Evolutionary conservation across 176 grass and related monocot genomes (phyloP).

Genomic region (Rhynchospora tenuis): DNA sequence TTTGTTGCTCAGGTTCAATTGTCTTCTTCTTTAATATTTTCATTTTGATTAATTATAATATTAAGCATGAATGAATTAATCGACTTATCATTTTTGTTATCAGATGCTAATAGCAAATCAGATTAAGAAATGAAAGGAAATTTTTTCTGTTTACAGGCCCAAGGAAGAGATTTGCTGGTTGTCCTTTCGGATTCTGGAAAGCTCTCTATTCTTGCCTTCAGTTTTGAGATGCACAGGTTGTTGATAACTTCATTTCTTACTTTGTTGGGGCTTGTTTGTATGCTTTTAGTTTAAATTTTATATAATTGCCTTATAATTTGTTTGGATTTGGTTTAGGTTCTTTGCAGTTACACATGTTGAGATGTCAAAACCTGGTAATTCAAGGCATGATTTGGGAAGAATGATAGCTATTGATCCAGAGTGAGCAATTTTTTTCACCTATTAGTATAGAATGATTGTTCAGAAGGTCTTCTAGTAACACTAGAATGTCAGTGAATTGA

Average conservation of each 20-base stretch:
- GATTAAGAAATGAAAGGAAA: neutral
- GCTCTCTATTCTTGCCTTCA: conserved; percentile 88
- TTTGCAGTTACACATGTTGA: conserved; percentile 70
- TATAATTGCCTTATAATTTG: conserved; percentile 14
- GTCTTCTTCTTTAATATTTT: neutral
- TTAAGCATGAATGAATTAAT: neutral
- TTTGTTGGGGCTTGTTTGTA: neutral
- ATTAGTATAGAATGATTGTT: conserved; percentile 14
- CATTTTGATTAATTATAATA: neutral
- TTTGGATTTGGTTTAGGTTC: conserved; percentile 59
- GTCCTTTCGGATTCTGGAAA: conserved; percentile 96
- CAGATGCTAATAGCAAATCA: neutral
- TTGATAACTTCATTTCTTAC: neutral
- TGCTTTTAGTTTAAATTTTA: conserved; percentile 7
- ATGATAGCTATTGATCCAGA: conserved; percentile 80
- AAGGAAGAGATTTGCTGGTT: conserved; percentile 81
- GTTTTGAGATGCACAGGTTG: conserved; percentile 88
- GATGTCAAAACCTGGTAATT: conserved; percentile 89
- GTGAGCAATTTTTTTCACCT: conserved; percentile 40
- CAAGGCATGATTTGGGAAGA: conserved; percentile 72
- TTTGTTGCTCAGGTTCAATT: conserved; percentile 46
- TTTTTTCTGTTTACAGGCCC: conserved; percentile 42
- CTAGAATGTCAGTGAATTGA: neutral
- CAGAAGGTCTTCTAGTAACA: neutral
- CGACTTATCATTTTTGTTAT: neutral